Base-by-base conservation (phyloP, 805 yeast species). In the Teunomyces pallodes region DNA sequence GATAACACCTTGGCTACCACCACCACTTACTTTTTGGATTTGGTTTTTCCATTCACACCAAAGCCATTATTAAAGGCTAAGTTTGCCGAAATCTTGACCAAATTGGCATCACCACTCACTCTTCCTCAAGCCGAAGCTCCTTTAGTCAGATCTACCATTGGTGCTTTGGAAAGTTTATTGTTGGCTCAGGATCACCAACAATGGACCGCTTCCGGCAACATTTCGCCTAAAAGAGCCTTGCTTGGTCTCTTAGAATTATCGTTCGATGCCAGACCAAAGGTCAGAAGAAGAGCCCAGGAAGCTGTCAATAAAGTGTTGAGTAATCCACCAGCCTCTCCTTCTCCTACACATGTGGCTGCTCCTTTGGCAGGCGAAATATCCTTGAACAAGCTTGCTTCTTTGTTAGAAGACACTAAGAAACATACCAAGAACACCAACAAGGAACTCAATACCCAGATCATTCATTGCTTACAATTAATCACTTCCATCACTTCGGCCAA, bases 261-360 rank as follows among this genome's bases (percentile, higher is more conserved):
- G 0, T 69, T 88, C 38, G 97, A 94, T 66, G 86, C 87, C 41
- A 81, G 98, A 62, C 99, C 99, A 32, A 94, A 94, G 60, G 96
- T 94, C 9, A 82, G 99, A 65, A 89, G 87, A 79, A 85, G 97
- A 73, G 96, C 98, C 1, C 86, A 84, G 59, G 99, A 94, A 49
- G 87, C 97, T 1, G 77, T 94, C n/a, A 69, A 76, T 43, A 77
- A 74, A 3, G 72, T 94, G 28, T 70, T 94, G 51, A 54, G 69
- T 2, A 78, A 78, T 52, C 85, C 87, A 2, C 95, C 96, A 9
- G 76, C 86, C 0, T 87, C 90, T 9, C 92, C 96, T 7, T 76
- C 84, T 10, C 77, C 84, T 4, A 85, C 81, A 36, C 97, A 92
- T 62, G 85, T 88, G 35, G 96, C 89, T 6, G 75, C 90, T n/a